Evolutionary conservation across 805 yeast genomes (phyloP).

Genomic region (Hanseniaspora nectarophila): DNA sequence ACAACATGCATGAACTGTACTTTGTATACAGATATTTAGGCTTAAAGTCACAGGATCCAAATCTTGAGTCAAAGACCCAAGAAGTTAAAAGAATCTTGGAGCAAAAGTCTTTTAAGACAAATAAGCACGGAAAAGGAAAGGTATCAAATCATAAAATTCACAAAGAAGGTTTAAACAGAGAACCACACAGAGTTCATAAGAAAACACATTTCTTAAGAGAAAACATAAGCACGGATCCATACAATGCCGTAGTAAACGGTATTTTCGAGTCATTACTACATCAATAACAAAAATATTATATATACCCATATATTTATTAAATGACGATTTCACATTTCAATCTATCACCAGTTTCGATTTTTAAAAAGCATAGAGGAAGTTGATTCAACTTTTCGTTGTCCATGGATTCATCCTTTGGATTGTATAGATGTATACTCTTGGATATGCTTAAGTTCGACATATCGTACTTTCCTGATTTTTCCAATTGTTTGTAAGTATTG

Average conservation of each 20-base stretch:
- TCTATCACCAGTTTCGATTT: slow-evolving; percentile 43
- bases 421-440: slow-evolving; percentile 30
- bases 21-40: background rate
- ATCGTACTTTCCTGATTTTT: slow-evolving; percentile 13
- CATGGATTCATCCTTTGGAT: slow-evolving; percentile 25
- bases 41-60: background rate
- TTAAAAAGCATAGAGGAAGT: slow-evolving; percentile 39
- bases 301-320: slow-evolving; percentile 16
- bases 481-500: slow-evolving; percentile 24
- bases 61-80: background rate
- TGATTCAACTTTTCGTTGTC: slow-evolving; percentile 30
- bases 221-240: background rate
- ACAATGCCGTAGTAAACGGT: background rate
- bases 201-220: background rate
- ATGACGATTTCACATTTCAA: slow-evolving; percentile 29
- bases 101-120: background rate
- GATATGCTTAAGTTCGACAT: slow-evolving; percentile 25
- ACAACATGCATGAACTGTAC: background rate
- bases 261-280: background rate
- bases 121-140: background rate
- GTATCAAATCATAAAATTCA: background rate
- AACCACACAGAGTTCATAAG: background rate
- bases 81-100: background rate
- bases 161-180: background rate
- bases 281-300: too few relatives aligned